Evolutionary conservation across 2,329 filamentous ascomycete species (phyloP).

Genomic region (Fusarium pilosicola): DNA sequence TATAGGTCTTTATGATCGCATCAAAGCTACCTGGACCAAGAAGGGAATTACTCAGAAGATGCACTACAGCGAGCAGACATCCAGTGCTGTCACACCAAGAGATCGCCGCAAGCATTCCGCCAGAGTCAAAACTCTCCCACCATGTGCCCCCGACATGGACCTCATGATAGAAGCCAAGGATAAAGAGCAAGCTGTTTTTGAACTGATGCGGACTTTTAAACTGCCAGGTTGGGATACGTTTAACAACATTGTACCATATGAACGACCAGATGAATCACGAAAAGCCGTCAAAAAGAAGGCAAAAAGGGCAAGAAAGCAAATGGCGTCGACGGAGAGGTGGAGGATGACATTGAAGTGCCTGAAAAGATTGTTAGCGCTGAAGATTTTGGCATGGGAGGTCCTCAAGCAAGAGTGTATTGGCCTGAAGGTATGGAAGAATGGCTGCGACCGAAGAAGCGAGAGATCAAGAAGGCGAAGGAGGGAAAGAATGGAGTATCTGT

Average conservation of each 20-base stretch:
- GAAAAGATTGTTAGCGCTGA: conserved; percentile 66
- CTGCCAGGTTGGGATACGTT: conserved; percentile 81
- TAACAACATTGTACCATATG: conserved; percentile 80
- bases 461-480: conserved; percentile 59
- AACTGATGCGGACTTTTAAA: conserved; percentile 88
- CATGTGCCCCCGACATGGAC: conserved; percentile 85
- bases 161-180: conserved; percentile 99
- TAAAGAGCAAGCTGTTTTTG: conserved; percentile 96
- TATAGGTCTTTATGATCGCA: conserved; percentile 76
- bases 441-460: conserved; percentile 82
- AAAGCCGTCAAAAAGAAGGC: conserved; percentile 55
- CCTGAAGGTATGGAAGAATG: conserved; percentile 90
- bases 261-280: conserved; percentile 77
- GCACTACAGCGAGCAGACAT: conserved; percentile 86
- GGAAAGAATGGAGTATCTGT: conserved; percentile 45
- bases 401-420: conserved; percentile 87
- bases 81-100: conserved; percentile 73
- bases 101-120: conserved; percentile 88
- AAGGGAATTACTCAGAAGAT: conserved; percentile 94
- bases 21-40: conserved; percentile 82
- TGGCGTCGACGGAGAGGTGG: conserved; percentile 47
- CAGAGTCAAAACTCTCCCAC: conserved; percentile 81
- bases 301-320: conserved; percentile 51
- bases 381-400: conserved; percentile 87
- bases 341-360: conserved; percentile 51